Base-by-base conservation (phyloP, 495 filamentous ascomycete species). In the Trichoderma virens region DNA sequence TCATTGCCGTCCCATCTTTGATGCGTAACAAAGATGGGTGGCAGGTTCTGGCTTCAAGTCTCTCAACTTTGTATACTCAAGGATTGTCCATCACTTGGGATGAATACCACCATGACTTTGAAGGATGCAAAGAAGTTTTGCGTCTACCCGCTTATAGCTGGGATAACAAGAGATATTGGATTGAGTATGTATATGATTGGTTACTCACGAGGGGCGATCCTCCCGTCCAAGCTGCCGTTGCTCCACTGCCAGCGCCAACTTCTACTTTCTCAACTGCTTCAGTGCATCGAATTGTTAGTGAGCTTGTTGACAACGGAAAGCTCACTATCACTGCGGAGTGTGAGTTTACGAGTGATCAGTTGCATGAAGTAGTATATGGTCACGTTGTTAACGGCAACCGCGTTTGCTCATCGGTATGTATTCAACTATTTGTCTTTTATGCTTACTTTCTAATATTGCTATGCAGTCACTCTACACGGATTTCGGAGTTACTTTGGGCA, bases 81-180 rank as follows among this genome's bases (percentile, higher is more conserved):
- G 90, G 92, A 9, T 69, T 90, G 47, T 83, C 88, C 30, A 72
- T 94, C 64, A 75, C 85, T 72, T 96, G 43, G 90, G 88, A 85
- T 65, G 90, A 92, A 71, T 91, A 86, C 70, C 90, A 93, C 74
- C 81, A 83, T 27, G 87, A 90, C 70, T 93, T 90, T 70, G 72
- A 73, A 54, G 67, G 77, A 9, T 82, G 77, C 20, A 84, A 85
- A 43, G 79, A 83, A 35, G 79, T 92, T 14, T 74, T 94, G 1
- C 75, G 83, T 18, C 81, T 94, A 3, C 91, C 91, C 20, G 74
- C 83, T 3, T 96, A 96, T 70, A 83, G 82, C 11, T 96, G 87
- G 76, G 89, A 94, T 65, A 74, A 86, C 35, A 93, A 92, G 79
- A 86, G 89, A 67, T 91, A 92, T 73, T 94, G 91, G 91, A 93